phyloP scores from a whole-genome alignment of 768 basidiomycete species.

The Cystoderma amianthinum region DNA sequence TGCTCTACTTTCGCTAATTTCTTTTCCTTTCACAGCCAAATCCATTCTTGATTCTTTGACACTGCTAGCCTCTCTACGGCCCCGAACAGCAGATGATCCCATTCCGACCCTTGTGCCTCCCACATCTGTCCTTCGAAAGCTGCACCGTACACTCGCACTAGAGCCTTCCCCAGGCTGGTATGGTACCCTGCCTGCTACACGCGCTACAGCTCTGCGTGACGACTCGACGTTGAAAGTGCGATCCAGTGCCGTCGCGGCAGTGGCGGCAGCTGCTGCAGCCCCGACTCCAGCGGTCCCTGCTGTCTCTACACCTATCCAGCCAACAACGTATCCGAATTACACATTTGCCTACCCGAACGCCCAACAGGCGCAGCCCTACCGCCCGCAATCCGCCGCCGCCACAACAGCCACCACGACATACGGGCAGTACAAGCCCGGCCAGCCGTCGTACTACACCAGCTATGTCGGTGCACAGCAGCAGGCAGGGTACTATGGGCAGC shows the following conservation, averaged over 20 bases:
- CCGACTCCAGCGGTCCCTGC: constrained; percentile 25
- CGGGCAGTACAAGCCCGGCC: constrained; percentile 27
- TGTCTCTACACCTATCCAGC: constrained; percentile 9
- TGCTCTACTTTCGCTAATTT: too few relatives aligned
- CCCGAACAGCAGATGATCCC: constrained; percentile 38
- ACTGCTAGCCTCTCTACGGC: constrained; percentile 64
- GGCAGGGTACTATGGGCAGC: constrained; percentile 27
- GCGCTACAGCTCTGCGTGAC: constrained; percentile 60
- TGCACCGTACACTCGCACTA: constrained; percentile 64
- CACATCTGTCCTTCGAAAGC: constrained; percentile 54
- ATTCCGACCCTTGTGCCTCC: constrained; percentile 53
- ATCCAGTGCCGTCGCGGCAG: constrained; percentile 10
- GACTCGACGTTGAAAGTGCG: constrained; percentile 65
- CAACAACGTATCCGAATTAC: constrained; percentile 22
- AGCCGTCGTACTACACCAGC: constrained; percentile 22
- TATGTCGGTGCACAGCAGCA: constrained; percentile 19
- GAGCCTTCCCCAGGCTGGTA: constrained; percentile 62
- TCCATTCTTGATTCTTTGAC: constrained; percentile 66
- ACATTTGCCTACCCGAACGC: constrained; percentile 23
- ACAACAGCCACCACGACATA: constrained; percentile 15
- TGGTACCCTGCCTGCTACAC: constrained; percentile 59
- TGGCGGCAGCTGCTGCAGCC: constrained; percentile 23
- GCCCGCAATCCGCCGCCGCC: constrained; percentile 14
- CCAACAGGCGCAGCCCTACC: constrained; percentile 19
- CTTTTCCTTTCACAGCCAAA: constrained; percentile 45